Base-by-base conservation (phyloP, 176 grass and related monocot species). In the Echinochloa phyllopogon region DNA sequence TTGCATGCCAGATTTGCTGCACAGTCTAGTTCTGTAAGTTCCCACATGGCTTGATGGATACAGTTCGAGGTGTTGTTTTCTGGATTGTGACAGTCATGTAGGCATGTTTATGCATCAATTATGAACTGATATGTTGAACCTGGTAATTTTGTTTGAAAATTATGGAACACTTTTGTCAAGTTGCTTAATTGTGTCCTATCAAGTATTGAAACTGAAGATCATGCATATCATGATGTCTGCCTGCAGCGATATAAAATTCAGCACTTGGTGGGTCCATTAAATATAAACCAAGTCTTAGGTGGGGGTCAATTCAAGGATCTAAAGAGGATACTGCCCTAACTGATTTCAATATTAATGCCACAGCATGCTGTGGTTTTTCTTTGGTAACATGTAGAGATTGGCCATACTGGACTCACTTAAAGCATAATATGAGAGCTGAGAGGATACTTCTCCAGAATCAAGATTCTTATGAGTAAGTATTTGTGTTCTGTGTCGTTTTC, bases 361-460 rank as follows among this genome's bases (percentile, higher is more conserved):
- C 4, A 85, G n/a, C 33, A 48, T 70, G 45, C 2, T 69, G 6
- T 69, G 5, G 40, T 73, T 88, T 67, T 74, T 88, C 2, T 80
- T 75, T 76, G 21, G 5, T 65, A 75, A 85, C 65, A 40, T 40
- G 37, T 61, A 98, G 95, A 93, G 87, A 73, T 36, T 88, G 88
- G 88, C 89, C 17, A 33, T 95, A 29, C 70, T 88, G 82, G 91
- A 98, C 82, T 92, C 91, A 52, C 65, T 98, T 56, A 61, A 87
- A 57, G 91, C 88, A 82, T 87, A 77, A 59, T 82, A 91, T 83
- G 87, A 88, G 16, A 86, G 82, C 67, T 86, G 59, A 18, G 69
- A 27, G 45, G 93, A 93, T 12, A 58, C 83, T 53, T 69, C 79
- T 52, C 33, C 85, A n/a, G n/a, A n/a, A n/a, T 83, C 48, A 69